Base-by-base conservation (phyloP, 1,284 basidiomycete species). In the Malassezia cuniculi region DNA sequence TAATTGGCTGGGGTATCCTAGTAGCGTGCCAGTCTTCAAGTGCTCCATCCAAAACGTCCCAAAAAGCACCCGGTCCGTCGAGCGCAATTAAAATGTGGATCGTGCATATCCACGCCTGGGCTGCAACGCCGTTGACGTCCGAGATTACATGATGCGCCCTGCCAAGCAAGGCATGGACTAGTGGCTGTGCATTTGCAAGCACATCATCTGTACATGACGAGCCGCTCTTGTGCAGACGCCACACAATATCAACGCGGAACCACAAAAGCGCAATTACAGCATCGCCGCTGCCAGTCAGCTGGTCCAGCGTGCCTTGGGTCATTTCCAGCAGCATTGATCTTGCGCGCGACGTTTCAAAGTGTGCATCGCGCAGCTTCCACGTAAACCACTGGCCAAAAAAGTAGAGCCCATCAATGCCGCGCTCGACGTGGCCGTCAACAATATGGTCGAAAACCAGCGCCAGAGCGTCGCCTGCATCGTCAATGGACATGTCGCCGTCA, bases 71-170 rank as follows among this genome's bases (percentile, higher is more conserved):
- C 22, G 39, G 28, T 31, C 34, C 37, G 28, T 52, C 55, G 24
- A 55, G 39, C 4, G 36, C 30, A 29, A 41, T 25, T 2, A 66
- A 40, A 1, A 79, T 53, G 55, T 85, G 78, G 24, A 85, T 72
- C 12, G 85, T 55, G 28, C 75, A 76, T 26, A 87, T 72, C 87
- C 86, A 93, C 8, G 81, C 57, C 50, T 83, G 79, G 1, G 78
- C 74, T 0, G 74, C 69, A 17, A 69, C 69, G 63, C 74, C 71
- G 27, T 70, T 66, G 15, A 75, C 12, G 21, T 22, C 35, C 28
- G 12, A 34, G 20, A n/a, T 24, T 11, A 30, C 29, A 4, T 37
- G 14, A 12, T 24, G 29, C 6, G 25, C 21, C 8, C 12, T 11
- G 9, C 47, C 43, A 12, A 62, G 41, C 21, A 66, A 44, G 8